Evolutionary conservation across 805 yeast genomes (phyloP).

Genomic region (Schwanniomyces yamadae): DNA sequence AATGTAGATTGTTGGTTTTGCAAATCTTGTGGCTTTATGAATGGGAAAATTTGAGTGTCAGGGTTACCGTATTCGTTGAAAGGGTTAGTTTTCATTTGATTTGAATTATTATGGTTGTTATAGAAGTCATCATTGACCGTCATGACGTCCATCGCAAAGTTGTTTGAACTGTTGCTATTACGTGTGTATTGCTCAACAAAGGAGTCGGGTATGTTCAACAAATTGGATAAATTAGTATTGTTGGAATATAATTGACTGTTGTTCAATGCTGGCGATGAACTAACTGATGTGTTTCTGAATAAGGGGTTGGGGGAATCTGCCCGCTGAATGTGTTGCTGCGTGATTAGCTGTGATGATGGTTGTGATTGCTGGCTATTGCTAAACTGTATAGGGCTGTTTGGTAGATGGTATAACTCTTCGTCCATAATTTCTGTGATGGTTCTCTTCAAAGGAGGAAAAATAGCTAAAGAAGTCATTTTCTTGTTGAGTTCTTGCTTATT

Average conservation of each 20-base stretch:
- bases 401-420: conserved; percentile 52
- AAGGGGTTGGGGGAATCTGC: conserved; percentile 9
- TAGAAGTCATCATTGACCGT: conserved; percentile 5
- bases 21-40: conserved; percentile 12
- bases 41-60: conserved; percentile 19
- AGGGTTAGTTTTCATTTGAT: conserved; percentile 21
- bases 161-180: conserved; percentile 4
- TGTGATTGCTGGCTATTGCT: conserved; percentile 4
- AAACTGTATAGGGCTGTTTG: conserved; percentile 20
- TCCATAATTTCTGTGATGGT: conserved; percentile 59
- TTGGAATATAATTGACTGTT: conserved; percentile 6
- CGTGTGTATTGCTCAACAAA: conserved; percentile 22
- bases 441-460: conserved; percentile 50
- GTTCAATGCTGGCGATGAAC: conserved; percentile 12
- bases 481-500: conserved; percentile 1
- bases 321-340: conserved; percentile 7
- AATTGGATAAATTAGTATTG: conserved; percentile 21
- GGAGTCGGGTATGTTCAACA: conserved; percentile 33
- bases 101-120: conserved; percentile 3
- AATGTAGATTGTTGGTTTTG: conserved; percentile 5
- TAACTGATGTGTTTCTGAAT: conserved; percentile 5
- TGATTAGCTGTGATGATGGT: conserved; percentile 1
- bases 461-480: conserved; percentile 49
- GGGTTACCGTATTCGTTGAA: conserved; percentile 43
- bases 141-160: conserved; percentile 4